Conservation (phyloP, 169 alveolate species). For the Eimeria zaria region DNA sequence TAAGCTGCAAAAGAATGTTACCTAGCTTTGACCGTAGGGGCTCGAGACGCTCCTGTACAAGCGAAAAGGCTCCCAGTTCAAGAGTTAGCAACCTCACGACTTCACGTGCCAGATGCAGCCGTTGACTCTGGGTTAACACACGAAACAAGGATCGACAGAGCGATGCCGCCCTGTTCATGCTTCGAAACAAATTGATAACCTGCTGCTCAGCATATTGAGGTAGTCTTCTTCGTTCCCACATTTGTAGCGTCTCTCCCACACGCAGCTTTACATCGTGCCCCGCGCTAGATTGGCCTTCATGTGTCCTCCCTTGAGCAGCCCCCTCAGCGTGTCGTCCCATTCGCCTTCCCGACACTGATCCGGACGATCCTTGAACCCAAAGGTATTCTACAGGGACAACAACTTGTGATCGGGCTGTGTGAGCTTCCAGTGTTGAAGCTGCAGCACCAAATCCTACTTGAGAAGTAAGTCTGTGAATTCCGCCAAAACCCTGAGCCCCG, state of each 20-base stretch:
- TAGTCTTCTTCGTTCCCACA: constrained; percentile 5
- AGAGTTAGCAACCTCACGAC: constrained; percentile 25
- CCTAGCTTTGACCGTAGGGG: background rate
- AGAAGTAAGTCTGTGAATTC: background rate
- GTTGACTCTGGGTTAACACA: background rate
- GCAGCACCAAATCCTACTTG: background rate
- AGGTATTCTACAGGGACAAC: too few species aligned
- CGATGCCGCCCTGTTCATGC: background rate
- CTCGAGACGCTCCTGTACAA: background rate
- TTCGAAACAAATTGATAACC: background rate
- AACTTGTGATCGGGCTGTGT: background rate
- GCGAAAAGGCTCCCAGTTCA: constrained; percentile 1
- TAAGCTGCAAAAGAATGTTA: background rate
- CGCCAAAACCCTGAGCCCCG: background rate
- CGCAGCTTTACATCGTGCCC: background rate
- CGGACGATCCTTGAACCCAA: background rate
- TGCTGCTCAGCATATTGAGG: background rate
- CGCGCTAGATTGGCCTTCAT: background rate
- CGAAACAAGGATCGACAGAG: background rate
- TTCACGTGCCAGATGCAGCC: background rate
- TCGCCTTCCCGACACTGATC: background rate
- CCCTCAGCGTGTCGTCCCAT: background rate
- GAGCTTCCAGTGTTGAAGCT: background rate
- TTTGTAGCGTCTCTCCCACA: background rate
- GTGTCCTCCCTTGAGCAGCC: background rate